Base-by-base conservation (phyloP, 2,329 filamentous ascomycete species). In the Venturia nashicola region DNA sequence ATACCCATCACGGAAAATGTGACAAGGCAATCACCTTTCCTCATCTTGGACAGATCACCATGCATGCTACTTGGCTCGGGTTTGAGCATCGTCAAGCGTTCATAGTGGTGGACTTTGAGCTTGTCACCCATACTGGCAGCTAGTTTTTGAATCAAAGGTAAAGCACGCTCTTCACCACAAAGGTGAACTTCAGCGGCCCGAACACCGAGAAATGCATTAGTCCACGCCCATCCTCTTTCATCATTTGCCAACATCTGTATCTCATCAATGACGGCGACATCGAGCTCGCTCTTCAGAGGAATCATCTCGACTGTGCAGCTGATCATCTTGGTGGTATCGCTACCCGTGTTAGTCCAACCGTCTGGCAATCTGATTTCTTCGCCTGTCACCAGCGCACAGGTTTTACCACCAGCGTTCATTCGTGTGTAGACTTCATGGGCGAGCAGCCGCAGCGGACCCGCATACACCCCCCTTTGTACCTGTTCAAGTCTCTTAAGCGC, bases 261-360 rank as follows among this genome's bases (percentile, higher is more conserved):
- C 77, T 99, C 94, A 72, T 99, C 94, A 67, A 99, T 93, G 68
- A 99, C 93, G 1, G 91, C 93, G 43, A 99, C 92, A 51, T 97
- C 93, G 39, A 90, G 68, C 77, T 81, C n/a, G 80, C 71, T 75
- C 60, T 80, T 79, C 23, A 85, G 68, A 7, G 83, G 83, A 32
- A 86, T 81, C 87, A 99, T 99, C 74, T 99, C 94, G 3, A 99
- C 94, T 0, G 94, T 99, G 72, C 94, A 97, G 71, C 91, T 93
- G 65, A 82, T 83, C 71, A 96, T 87, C 66, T 80, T 70, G 2
- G 75, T 69, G 0, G 61, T 65, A 20, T 70, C 81, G 4, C 76
- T 75, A 61, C 86, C 78, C 0, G 78, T 76, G 11, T 82, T 77
- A 59, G 85, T 78, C 0, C 63, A 61, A 12, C 57, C 64, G 5